Evolutionary conservation across 306 rosid genomes (phyloP).

Genomic region (Acacia acuminata): DNA sequence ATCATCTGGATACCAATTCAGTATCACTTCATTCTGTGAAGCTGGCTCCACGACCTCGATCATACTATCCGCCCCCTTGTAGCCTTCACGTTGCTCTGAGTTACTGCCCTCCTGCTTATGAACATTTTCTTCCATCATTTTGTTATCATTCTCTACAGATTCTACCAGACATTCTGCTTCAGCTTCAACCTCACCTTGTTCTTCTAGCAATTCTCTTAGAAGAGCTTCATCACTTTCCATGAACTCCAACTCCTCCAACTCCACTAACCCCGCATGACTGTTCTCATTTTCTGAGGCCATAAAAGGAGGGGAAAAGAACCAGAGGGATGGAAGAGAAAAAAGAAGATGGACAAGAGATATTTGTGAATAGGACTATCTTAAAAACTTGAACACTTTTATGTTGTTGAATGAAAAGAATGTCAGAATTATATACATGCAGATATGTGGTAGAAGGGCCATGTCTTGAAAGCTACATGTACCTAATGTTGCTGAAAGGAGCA

Average conservation of each 20-base stretch:
- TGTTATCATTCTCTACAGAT: background rate
- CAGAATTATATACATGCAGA: slow-evolving; percentile 23
- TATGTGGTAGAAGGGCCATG: slow-evolving; percentile 26
- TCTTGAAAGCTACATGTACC: slow-evolving; percentile 54
- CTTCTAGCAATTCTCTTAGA: slow-evolving; percentile 59
- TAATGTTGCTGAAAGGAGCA: slow-evolving; percentile 42
- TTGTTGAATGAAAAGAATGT: background rate
- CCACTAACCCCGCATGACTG: slow-evolving; percentile 34
- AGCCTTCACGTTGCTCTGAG: slow-evolving; percentile 19
- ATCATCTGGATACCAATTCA: slow-evolving; percentile 50
- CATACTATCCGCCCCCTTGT: slow-evolving; percentile 33
- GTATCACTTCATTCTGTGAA: slow-evolving; percentile 25
- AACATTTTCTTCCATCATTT: background rate
- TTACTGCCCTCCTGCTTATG: background rate
- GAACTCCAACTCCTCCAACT: slow-evolving; percentile 42
- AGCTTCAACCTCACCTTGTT: slow-evolving; percentile 34
- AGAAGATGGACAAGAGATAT: background rate
- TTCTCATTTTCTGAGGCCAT: slow-evolving; percentile 45
- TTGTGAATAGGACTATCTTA: background rate
- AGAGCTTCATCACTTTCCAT: slow-evolving; percentile 60
- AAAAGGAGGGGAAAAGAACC: background rate
- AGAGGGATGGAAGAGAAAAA: background rate
- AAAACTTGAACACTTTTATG: background rate
- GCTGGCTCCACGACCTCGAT: slow-evolving; percentile 35
- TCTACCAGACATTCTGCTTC: background rate